Percentiles rank a stretch among this genome's conserved stretches.
Conservation (phyloP, 1,139 yeast species). For the Taphrina deformans region DNA sequence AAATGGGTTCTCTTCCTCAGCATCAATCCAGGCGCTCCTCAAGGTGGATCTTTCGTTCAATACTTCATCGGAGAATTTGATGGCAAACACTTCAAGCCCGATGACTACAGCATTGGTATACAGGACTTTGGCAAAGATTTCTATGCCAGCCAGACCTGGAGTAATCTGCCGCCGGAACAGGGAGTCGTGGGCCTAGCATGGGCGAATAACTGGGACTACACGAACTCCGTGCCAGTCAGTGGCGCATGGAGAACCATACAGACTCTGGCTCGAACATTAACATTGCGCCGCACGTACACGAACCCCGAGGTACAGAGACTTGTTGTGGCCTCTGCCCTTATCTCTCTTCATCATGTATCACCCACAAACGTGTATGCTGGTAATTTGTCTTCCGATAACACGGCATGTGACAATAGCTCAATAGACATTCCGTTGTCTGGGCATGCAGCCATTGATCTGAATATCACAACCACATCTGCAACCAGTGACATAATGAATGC, state of each 20-base stretch:
- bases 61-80: constrained; percentile 50
- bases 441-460: constrained; percentile 25
- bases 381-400: not conserved
- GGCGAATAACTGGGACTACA: constrained; percentile 35
- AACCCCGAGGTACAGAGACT: constrained; percentile 10
- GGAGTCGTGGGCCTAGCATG: constrained; percentile 31
- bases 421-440: constrained; percentile 6
- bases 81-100: constrained; percentile 46
- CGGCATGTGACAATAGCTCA: not conserved
- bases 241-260: constrained; percentile 25
- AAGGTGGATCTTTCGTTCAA: constrained; percentile 48
- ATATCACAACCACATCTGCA: not conserved
- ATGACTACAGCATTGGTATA: constrained; percentile 37
- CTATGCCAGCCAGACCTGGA: constrained; percentile 31
- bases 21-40: constrained; percentile 49
- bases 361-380: not conserved
- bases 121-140: constrained; percentile 31
- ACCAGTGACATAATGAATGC: not conserved
- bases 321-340: constrained; percentile 13
- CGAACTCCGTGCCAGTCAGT: constrained; percentile 26
- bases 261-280: constrained; percentile 22
- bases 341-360: not conserved
- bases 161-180: constrained; percentile 26
- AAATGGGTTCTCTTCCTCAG: constrained; percentile 48
- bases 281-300: constrained; percentile 11